These are phyloP conservation scores for Acacia pycnantha DNA, from an alignment of 331 rosid genomes.

Conservation along the genomic window DNA sequence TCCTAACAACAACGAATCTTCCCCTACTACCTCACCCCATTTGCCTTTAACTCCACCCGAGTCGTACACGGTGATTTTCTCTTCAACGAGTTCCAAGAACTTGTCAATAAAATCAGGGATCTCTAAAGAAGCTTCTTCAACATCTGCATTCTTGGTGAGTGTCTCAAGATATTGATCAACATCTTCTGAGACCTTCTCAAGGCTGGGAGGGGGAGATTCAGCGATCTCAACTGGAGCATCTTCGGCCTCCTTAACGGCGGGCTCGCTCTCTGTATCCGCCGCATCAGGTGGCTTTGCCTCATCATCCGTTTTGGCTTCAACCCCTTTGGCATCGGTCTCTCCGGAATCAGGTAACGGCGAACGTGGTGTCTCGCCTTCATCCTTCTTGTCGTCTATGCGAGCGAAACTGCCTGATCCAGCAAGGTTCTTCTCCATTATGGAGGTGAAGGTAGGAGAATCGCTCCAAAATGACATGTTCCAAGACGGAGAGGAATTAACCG, in stretches of 20 bases:
- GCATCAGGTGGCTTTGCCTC: not conserved
- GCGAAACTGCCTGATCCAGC: conserved; percentile 18
- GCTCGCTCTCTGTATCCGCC: not conserved
- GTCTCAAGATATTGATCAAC: conserved; percentile 33
- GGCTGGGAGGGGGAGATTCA: conserved; percentile 23
- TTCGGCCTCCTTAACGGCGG: conserved; percentile 8
- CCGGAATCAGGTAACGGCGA: not conserved
- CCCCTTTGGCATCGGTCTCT: conserved; percentile 7
- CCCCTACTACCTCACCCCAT: conserved; percentile 37
- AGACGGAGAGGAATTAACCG: conserved; percentile 30
- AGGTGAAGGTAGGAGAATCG: conserved; percentile 26
- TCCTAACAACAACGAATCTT: conserved; percentile 49
- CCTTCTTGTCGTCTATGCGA: not conserved
- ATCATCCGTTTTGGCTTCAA: conserved; percentile 19
- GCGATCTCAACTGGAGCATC: not conserved
- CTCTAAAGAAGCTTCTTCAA: not conserved
- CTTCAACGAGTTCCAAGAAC: conserved; percentile 53
- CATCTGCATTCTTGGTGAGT: not conserved
- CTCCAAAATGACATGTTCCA: conserved; percentile 33
- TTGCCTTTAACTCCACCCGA: conserved; percentile 30
- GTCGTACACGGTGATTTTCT: conserved; percentile 35
- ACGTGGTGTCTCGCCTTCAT: conserved; percentile 10
- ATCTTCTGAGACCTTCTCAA: conserved; percentile 37
- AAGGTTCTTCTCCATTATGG: conserved; percentile 47
- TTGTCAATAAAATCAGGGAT: conserved; percentile 42